A percentile compares a stretch with the other conserved stretches of the same genome.
phyloP scores from a whole-genome alignment of 164 flowering plant genomes.

The Amborella trichopoda region DNA sequence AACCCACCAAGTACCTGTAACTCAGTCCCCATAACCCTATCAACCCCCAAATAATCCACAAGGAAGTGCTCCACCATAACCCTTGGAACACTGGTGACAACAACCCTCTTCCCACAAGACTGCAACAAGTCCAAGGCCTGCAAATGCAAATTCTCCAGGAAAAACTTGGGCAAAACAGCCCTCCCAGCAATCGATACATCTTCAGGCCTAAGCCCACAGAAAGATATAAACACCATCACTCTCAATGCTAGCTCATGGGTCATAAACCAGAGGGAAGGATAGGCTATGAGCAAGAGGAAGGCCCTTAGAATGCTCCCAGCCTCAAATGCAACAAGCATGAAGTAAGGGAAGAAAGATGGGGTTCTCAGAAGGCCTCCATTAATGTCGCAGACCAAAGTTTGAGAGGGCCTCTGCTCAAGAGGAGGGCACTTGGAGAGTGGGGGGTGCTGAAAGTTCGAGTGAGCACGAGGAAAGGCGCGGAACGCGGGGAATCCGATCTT shows the following conservation, averaged over 20 bases:
- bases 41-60: conserved; percentile 51
- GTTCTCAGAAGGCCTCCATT: conserved; percentile 36
- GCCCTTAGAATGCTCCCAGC: conserved; percentile 72
- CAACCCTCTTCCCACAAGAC: conserved; percentile 26
- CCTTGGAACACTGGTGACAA: conserved; percentile 56
- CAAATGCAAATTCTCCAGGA: conserved; percentile 46
- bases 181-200: conserved; percentile 46
- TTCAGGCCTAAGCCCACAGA: conserved; percentile 52
- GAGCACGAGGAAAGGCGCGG: conserved; percentile 14
- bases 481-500: conserved; percentile 33
- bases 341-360: conserved; percentile 63
- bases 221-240: conserved; percentile 59
- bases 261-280: conserved; percentile 33
- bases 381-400: conserved; percentile 52
- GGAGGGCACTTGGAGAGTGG: conserved; percentile 13
- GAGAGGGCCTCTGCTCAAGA: conserved; percentile 13
- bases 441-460: neutral
- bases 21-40: conserved; percentile 62
- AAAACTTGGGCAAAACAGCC: conserved; percentile 83
- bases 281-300: conserved; percentile 36
- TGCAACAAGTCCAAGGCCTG: conserved; percentile 39
- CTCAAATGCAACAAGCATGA: conserved; percentile 88
- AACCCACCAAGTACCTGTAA: conserved; percentile 27
- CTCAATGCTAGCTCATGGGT: conserved; percentile 25
- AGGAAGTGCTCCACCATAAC: conserved; percentile 81